Percentiles rank a stretch among this genome's conserved stretches.
Evolutionary conservation across 2,329 filamentous ascomycete genomes (phyloP).

Genomic region (Didymella pinodella): DNA sequence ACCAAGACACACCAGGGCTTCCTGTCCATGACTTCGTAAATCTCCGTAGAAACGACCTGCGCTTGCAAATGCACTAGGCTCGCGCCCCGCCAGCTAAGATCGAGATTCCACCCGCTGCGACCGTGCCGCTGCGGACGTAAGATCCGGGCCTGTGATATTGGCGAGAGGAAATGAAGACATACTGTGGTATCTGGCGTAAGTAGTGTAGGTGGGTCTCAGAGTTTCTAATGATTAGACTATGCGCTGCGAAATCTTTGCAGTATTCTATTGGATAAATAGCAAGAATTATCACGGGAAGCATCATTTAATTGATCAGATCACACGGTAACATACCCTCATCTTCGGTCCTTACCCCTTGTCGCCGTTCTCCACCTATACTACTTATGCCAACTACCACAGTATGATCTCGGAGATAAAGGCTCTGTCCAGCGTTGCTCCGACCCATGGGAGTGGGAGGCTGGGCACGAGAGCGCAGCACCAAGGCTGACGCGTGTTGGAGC

Average conservation of each 20-base stretch:
- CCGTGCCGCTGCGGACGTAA: background rate
- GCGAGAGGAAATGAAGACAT: background rate
- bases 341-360: too few relatives aligned
- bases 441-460: background rate
- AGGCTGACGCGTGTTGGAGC: too few relatives aligned
- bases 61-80: slow-evolving; percentile 11
- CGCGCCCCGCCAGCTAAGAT: slow-evolving; percentile 13
- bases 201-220: too few relatives aligned
- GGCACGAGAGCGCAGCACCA: background rate
- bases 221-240: too few relatives aligned
- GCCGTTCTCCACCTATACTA: too few relatives aligned
- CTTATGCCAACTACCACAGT: too few relatives aligned
- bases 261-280: too few relatives aligned
- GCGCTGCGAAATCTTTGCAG: too few relatives aligned
- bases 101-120: slow-evolving; percentile 5
- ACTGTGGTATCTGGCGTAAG: too few relatives aligned
- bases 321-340: too few relatives aligned
- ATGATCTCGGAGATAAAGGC: background rate
- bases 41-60: slow-evolving; percentile 5
- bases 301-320: too few relatives aligned
- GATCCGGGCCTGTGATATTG: slow-evolving; percentile 3
- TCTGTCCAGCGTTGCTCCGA: background rate
- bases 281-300: too few relatives aligned
- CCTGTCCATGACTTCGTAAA: background rate
- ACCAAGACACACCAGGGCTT: background rate